Evolutionary conservation across 176 grass and related monocot genomes (phyloP), one percentile per base, ranked within the genome.

Genomic region (Oryza glumipatula): DNA sequence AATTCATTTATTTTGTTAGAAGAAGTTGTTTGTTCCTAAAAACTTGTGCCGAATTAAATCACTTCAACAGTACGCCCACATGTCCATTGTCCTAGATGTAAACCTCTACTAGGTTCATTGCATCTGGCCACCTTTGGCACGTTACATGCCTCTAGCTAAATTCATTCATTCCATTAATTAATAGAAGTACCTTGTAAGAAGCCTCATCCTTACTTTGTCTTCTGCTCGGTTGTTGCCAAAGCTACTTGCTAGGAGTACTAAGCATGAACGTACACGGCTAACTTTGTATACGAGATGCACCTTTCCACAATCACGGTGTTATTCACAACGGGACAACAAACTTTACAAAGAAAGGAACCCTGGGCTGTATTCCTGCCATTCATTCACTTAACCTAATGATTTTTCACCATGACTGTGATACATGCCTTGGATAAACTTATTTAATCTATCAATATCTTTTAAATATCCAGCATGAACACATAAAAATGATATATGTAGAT

Each of bases 31-130:
- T 32, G 30, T 3, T 32, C 30, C 30, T 32, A 32, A 32, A 32
- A 32, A 3, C 30, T 32, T 32, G 30, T 32, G 30, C 30, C 30
- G 30, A 32, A 32, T 32, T 32, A 32, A 24, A 26, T 48, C 11
- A 21, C 43, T 26, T 73, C 43, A 46, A 24, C 45, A 3, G 69
- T 15, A 8, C 21, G 0, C 22, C 19, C 38, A 61, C 7, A 11
- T 1, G 2, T 70, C 69, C 2, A 45, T 47, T 39, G 13, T 4
- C 24, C 14, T 11, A 41, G 17, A 15, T 30, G 39, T 47, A 35
- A 71, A 35, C 24, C 36, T 68, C 6, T 44, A 30, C 24, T 36
- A 72, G 69, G 47, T 68, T 70, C 87, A 84, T 75, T 84, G 82
- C 48, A 84, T 47, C 61, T 30, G 49, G 26, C 23, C 82, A 33